Percentiles rank a stretch among this genome's conserved stretches.
Conservation (phyloP, 2,329 filamentous ascomycete genomes). For the Cordyceps pruinosa region DNA sequence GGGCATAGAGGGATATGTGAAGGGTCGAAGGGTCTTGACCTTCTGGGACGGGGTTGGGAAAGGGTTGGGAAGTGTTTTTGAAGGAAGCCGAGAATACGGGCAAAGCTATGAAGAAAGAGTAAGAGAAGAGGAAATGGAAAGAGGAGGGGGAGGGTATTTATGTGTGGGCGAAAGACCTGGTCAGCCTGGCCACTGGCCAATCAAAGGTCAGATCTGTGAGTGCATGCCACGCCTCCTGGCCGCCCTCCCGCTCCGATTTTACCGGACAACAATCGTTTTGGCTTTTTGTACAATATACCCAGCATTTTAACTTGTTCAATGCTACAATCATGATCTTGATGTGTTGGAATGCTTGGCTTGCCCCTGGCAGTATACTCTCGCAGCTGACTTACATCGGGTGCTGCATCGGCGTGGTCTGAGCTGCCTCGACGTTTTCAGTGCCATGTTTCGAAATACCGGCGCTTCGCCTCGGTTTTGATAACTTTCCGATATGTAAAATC, state of each 20-base stretch:
- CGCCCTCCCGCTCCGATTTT: not conserved
- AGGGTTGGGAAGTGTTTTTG: not conserved
- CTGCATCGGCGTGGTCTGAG: not conserved
- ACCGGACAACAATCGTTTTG: not conserved
- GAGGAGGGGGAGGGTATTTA: conserved; percentile 9
- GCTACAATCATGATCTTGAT: not conserved
- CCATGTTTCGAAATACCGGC: not conserved
- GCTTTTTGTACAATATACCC: not conserved
- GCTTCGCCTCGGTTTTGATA: not conserved
- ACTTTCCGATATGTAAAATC: not conserved
- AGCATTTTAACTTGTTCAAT: not conserved
- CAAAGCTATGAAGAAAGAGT: not conserved
- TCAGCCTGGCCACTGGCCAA: conserved; percentile 5
- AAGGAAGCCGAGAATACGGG: not conserved
- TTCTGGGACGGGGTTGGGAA: not conserved
- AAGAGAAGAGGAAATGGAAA: not conserved
- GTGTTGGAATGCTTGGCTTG: not conserved
- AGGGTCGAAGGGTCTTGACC: not conserved
- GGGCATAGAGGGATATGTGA: not conserved
- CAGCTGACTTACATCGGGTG: not conserved
- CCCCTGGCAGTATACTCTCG: not conserved
- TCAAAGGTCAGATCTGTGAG: not conserved
- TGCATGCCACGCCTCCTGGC: not conserved
- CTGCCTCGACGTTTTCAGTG: not conserved
- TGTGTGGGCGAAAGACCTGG: conserved; percentile 6